Base-by-base conservation (phyloP, 2,329 filamentous ascomycete genomes). In the Fusarium sp. region DNA sequence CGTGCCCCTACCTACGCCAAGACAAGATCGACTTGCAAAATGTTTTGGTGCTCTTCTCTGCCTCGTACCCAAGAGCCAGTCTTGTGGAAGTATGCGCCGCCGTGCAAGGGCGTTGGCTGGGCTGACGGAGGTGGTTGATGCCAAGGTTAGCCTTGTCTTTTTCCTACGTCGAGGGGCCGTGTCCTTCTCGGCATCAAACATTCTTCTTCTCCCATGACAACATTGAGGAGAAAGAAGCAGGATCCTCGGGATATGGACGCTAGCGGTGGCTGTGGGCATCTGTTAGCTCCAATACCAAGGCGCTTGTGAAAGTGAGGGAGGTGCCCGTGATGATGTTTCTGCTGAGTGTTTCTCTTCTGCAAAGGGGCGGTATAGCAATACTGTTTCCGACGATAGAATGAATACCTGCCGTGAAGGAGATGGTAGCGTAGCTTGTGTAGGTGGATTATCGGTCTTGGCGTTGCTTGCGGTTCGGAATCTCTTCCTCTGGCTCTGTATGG, bases 201-300 rank as follows among this genome's bases (percentile, higher is more conserved):
- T 49, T 49, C 44, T 49, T 18, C 53, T 40, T 18, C 23, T 14
- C 23, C 36, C 16, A 6, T 14, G n/a, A 14, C 10, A 46, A 29
- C 18, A 40, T 46, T 46, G 27, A 16, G 36, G 34, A 25, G 25
- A 29, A n/a, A 11, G 13, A 31, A 42, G 44, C 25, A 62, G 25
- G 16, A 49, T 49, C 23, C 67, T 67, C 69, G 67, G 67, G 65
- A 49, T 3, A 50, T 36, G 38, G 46, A 46, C 58, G 25, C 51
- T 42, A 49, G 53, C 11, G 51, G 70, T 69, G 68, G 65, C 68
- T 71, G 29, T 73, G 68, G 9, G 13, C 18, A 49, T 50, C 31
- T 42, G 42, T 16, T 69, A 62, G 70, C 20, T 38, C 31, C 46
- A 61, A 25, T 50, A 56, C 59, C 36, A 58, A 64, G 62, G 29